A percentile compares a stretch with the other conserved stretches of the same genome.
Evolutionary conservation across 352 stramenopile species (phyloP).

Genomic region (Thalassiosira hispida): DNA sequence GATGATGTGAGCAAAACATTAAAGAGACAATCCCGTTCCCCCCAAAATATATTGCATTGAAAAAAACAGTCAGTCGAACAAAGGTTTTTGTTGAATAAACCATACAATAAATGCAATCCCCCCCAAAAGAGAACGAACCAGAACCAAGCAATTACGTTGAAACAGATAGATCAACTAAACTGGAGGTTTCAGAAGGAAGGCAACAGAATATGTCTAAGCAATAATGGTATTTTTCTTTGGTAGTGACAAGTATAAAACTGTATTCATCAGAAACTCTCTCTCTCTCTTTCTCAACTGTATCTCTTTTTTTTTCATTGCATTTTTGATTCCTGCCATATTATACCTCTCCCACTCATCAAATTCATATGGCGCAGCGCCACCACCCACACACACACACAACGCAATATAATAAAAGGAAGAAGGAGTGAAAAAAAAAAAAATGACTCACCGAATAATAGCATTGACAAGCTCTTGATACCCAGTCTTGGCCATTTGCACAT

Average conservation of each 20-base stretch:
- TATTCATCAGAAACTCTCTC: neutral
- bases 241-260: constrained; percentile 4
- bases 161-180: too few relatives aligned
- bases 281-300: neutral
- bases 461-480: constrained; percentile 92
- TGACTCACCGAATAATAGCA: constrained; percentile 82
- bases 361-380: neutral
- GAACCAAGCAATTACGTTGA: too few relatives aligned
- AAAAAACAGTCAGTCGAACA: too few relatives aligned
- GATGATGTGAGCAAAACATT: too few relatives aligned
- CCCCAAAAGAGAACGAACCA: too few relatives aligned
- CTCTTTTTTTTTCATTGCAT: neutral
- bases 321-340: neutral
- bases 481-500: constrained; percentile 60
- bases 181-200: constrained; percentile 2
- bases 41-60: neutral
- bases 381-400: neutral
- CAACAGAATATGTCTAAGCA: neutral
- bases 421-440: too few relatives aligned
- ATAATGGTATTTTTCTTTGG: neutral
- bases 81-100: too few relatives aligned
- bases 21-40: neutral
- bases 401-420: neutral
- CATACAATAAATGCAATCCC: too few relatives aligned
- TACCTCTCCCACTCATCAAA: neutral